Conservation (phyloP, 2,329 filamentous ascomycete genomes). For the Hypoxylon sp. region DNA sequence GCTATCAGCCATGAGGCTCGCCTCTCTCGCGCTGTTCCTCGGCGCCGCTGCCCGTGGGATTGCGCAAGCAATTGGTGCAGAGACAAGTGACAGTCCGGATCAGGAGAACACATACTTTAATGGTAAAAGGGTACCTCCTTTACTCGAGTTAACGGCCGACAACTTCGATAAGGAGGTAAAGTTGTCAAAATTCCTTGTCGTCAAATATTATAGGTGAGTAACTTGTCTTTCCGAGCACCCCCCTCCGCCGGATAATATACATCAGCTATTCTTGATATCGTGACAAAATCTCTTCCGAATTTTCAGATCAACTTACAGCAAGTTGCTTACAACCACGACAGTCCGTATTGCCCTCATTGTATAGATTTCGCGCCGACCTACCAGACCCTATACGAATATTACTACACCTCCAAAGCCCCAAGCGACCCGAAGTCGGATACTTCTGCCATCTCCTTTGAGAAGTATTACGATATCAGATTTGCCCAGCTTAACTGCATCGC, state of each 20-base stretch:
- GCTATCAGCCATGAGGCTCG: slow-evolving; percentile 58
- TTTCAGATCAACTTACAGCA: slow-evolving; percentile 2
- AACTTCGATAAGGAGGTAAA: slow-evolving; percentile 70
- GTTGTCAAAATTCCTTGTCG: slow-evolving; percentile 64
- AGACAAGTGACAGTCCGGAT: slow-evolving; percentile 55
- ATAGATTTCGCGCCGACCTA: slow-evolving; percentile 82
- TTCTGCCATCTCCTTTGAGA: slow-evolving; percentile 68
- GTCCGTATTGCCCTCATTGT: slow-evolving; percentile 79
- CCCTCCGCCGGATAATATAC: slow-evolving; percentile 1
- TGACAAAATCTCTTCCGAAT: neutral
- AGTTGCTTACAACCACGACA: slow-evolving; percentile 47
- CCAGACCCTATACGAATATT: slow-evolving; percentile 96
- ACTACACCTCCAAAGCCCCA: slow-evolving; percentile 85
- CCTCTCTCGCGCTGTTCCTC: slow-evolving; percentile 61
- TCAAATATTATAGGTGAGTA: slow-evolving; percentile 76
- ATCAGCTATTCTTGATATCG: slow-evolving; percentile 18
- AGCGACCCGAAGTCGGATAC: slow-evolving; percentile 65
- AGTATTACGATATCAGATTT: slow-evolving; percentile 92
- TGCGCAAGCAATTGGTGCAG: slow-evolving; percentile 53
- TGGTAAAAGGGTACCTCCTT: slow-evolving; percentile 72
- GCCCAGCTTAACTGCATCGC: slow-evolving; percentile 87
- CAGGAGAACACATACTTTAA: slow-evolving; percentile 72
- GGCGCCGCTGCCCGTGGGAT: slow-evolving; percentile 58
- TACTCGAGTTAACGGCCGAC: slow-evolving; percentile 69
- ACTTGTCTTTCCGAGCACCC: neutral